phyloP scores from a whole-genome alignment of 2,329 filamentous ascomycete species.

The Botrytis porri region DNA sequence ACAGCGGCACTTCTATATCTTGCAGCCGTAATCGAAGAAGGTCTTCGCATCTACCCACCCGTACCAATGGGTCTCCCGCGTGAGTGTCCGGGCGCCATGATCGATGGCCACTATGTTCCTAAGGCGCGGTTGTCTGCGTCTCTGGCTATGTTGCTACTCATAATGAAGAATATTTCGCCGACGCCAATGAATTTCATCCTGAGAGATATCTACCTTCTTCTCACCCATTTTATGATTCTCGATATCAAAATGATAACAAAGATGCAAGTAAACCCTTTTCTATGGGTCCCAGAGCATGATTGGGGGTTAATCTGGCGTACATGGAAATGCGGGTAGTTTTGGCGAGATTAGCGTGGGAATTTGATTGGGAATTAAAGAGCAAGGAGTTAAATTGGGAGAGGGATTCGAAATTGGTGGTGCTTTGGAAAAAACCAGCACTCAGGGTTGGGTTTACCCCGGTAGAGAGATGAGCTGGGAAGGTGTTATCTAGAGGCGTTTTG shows the following conservation, averaged over 20 bases:
- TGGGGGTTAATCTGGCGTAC: conserved; percentile 17
- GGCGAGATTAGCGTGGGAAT: conserved; percentile 12
- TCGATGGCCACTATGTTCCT: conserved; percentile 10
- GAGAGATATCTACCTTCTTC: conserved; percentile 8
- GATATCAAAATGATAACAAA: conserved; percentile 9
- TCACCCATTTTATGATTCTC: conserved; percentile 8
- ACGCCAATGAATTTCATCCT: conserved; percentile 8
- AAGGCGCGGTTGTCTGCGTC: background rate
- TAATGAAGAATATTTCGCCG: background rate
- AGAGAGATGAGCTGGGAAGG: background rate
- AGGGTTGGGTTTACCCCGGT: background rate
- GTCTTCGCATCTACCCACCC: conserved; percentile 17
- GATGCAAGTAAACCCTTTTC: conserved; percentile 15
- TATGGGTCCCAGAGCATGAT: background rate
- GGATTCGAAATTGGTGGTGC: background rate
- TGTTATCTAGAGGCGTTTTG: background rate
- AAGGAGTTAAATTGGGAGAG: conserved; percentile 10
- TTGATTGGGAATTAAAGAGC: conserved; percentile 14
- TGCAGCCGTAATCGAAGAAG: conserved; percentile 17
- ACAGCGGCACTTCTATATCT: conserved; percentile 13
- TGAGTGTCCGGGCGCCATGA: conserved; percentile 6
- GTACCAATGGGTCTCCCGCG: conserved; percentile 11
- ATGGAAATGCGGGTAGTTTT: conserved; percentile 17
- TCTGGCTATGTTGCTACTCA: conserved; percentile 2
- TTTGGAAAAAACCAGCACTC: conserved; percentile 17